Evolutionary conservation across 192 early-diverging fungal genomes (phyloP), one percentile per base, ranked within the genome.

Genomic region (Entophlyctis helioformis): DNA sequence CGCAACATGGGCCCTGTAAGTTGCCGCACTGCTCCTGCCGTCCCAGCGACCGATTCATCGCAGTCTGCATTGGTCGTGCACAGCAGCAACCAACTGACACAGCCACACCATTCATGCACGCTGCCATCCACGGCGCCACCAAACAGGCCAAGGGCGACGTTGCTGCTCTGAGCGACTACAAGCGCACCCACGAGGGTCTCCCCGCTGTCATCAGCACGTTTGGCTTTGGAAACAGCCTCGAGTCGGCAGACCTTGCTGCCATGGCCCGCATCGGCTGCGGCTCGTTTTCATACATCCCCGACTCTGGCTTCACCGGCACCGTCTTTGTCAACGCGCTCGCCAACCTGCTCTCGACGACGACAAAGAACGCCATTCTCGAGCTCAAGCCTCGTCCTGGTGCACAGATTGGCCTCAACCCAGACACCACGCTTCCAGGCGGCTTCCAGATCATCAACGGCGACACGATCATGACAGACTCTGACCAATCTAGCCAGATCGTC

Each of bases 181-280:
- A n/a, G n/a, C n/a, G n/a, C n/a, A n/a, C 31, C 12, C 29, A 40
- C 29, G 34, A 46, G 34, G n/a, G 44, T 13, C 23, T 54, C 5
- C 56, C 56, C 27, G 54, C 34, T 32, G 43, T 46, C 29, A 27
- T 63, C 32, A 47, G 44, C 50, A 58, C 62, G 18, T 63, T 61
- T 48, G 62, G 62, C 16, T 63, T 63, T 39, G 62, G 62, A 27
- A 50, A 60, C 57, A 48, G 21, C 42, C 43, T 63, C 16, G 51
- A 61, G 16, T 41, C 36, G 24, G 36, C 25, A 20, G 38, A 61
- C 13, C 40, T 63, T 5, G 31, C 26, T 26, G 32, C 21, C 22
- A 20, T 58, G 5, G 62, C 62, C 2, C n/a, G 12, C 13, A 16
- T 26, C 18, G 59, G 59, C 8, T 43, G 44, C 27, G 59, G 59